Conservation (phyloP, 345 rosid genomes). For the Gossypium anomalum region DNA sequence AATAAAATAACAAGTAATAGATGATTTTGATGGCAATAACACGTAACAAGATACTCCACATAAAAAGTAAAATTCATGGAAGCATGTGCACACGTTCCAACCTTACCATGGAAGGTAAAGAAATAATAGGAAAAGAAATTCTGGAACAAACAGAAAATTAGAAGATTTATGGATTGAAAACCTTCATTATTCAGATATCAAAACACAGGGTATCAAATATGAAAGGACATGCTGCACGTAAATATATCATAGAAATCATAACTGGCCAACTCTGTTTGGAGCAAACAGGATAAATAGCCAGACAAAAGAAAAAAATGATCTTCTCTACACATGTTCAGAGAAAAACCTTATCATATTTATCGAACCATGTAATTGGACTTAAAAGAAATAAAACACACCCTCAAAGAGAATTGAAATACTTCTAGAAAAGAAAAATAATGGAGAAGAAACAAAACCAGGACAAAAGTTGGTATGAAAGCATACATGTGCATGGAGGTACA, state of each 20-base stretch:
- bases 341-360: background rate
- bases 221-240: background rate
- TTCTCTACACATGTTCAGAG: background rate
- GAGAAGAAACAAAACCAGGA: background rate
- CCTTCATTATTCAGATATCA: background rate
- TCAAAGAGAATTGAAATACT: background rate
- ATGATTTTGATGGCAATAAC: background rate
- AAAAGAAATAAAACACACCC: background rate
- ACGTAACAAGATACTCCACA: background rate
- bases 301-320: background rate
- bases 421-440: background rate
- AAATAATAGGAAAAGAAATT: background rate
- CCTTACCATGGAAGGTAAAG: background rate
- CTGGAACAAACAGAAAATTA: background rate
- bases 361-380: background rate
- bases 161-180: background rate
- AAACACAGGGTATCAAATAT: conserved; percentile 7
- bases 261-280: background rate
- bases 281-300: background rate
- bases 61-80: background rate
- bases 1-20: background rate
- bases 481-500: conserved; percentile 97
- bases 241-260: background rate
- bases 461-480: conserved; percentile 19
- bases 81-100: background rate